A percentile compares a stretch with the other conserved stretches of the same genome.
Evolutionary conservation across 2,329 filamentous ascomycete species (phyloP).

Genomic region (Penicillium janthinellum): DNA sequence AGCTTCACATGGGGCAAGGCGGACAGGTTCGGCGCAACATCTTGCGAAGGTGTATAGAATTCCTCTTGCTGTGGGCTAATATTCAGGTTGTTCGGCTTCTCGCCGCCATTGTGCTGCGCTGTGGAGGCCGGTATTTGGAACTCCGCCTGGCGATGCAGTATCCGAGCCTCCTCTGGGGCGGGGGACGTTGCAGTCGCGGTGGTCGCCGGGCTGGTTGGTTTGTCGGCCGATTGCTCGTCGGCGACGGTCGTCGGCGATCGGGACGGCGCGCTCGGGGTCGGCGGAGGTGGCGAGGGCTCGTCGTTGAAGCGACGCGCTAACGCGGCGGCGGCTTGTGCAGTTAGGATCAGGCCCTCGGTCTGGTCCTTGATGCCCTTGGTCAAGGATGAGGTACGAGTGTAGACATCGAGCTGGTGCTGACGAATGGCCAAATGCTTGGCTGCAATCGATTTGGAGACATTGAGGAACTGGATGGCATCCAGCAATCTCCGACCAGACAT

Average conservation of each 20-base stretch:
- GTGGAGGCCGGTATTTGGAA: constrained; percentile 55
- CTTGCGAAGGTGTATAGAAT: constrained; percentile 56
- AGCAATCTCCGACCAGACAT: constrained; percentile 66
- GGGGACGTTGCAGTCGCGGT: constrained; percentile 21
- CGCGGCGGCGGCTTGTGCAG: constrained; percentile 61
- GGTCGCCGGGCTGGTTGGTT: constrained; percentile 21
- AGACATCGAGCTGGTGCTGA: constrained; percentile 63
- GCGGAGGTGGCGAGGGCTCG: constrained; percentile 28
- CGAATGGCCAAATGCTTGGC: constrained; percentile 63
- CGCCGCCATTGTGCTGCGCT: constrained; percentile 45
- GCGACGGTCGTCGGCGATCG: constrained; percentile 28
- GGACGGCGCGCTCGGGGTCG: constrained; percentile 11
- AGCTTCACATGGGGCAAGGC: constrained; percentile 59
- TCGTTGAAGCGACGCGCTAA: constrained; percentile 62
- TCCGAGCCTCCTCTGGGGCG: constrained; percentile 48
- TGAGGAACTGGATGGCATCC: constrained; percentile 70
- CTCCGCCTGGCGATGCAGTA: constrained; percentile 53
- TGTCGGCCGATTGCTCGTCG: constrained; percentile 29
- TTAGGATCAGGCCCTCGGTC: constrained; percentile 63
- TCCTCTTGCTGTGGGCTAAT: constrained; percentile 60
- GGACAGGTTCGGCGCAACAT: constrained; percentile 51
- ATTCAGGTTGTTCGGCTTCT: constrained; percentile 33
- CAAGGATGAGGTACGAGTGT: constrained; percentile 65
- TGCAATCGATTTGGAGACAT: constrained; percentile 69
- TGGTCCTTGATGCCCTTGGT: constrained; percentile 64